These are phyloP conservation scores for Chaetomium strumarium DNA, from an alignment of 2,329 filamentous ascomycete species.

Conservation along the genomic window DNA sequence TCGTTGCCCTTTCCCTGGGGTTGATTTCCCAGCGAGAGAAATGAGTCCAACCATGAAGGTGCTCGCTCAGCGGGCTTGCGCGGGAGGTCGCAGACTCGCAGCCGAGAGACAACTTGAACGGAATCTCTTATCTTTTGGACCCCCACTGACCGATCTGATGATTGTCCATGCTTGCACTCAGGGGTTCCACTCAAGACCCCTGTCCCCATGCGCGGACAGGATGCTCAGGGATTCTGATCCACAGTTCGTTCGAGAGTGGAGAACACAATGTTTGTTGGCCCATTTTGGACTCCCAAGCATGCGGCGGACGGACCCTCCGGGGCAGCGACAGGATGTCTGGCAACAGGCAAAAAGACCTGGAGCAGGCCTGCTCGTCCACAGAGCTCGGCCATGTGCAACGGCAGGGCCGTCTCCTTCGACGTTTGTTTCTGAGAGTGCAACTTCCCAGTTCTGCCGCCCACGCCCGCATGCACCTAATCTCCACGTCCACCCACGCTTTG, in stretches of 20 bases:
- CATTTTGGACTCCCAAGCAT: constrained; percentile 2
- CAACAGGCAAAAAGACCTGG: not conserved
- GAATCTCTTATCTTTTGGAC: constrained; percentile 27
- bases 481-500: constrained; percentile 25
- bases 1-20: no score
- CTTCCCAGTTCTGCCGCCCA: not conserved
- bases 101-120: constrained; percentile 16
- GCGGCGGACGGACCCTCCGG: not conserved
- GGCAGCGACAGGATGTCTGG: not conserved
- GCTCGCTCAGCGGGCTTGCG: not conserved
- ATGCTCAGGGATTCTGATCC: constrained; percentile 19
- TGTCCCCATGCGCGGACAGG: constrained; percentile 21
- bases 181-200: constrained; percentile 17
- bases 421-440: not conserved
- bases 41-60: no score
- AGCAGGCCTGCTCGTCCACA: constrained; percentile 6
- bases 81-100: not conserved
- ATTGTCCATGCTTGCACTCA: constrained; percentile 24
- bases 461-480: constrained; percentile 12
- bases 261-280: constrained; percentile 5
- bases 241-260: not conserved
- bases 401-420: constrained; percentile 10
- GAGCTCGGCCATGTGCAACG: constrained; percentile 5
- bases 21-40: no score
- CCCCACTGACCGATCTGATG: constrained; percentile 21